These are phyloP conservation scores for Xylaria castorea DNA, from an alignment of 495 filamentous ascomycete genomes.

Conservation along the genomic window DNA sequence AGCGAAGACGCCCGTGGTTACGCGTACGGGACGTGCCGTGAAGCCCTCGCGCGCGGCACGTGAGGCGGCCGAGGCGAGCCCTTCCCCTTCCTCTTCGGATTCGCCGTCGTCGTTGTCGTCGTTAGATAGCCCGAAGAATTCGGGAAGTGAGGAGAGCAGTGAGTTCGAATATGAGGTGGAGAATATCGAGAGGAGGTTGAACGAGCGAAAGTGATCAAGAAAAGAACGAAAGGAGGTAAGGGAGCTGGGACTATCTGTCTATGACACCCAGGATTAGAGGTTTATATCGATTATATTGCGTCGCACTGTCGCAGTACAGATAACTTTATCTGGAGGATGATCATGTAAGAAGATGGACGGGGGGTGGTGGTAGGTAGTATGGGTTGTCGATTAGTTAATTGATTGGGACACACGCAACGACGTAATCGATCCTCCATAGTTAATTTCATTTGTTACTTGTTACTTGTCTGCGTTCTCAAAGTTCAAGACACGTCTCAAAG, in stretches of 20 bases:
- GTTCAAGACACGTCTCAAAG: background rate
- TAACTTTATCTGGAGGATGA: background rate
- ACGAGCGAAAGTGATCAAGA: background rate
- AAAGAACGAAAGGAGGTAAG: background rate
- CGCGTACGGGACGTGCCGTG: background rate
- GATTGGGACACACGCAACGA: background rate
- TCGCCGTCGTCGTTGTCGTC: background rate
- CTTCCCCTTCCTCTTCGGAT: background rate
- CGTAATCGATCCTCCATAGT: conserved; percentile 9
- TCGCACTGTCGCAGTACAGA: background rate
- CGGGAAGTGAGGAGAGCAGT: background rate
- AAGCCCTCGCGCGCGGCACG: conserved; percentile 1
- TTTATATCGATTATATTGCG: background rate
- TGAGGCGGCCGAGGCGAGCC: background rate
- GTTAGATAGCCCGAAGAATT: background rate
- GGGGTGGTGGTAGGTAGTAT: background rate
- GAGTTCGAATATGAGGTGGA: background rate
- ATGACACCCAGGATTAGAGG: background rate
- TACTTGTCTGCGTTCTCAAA: background rate
- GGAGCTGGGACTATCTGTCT: background rate
- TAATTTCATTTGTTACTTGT: conserved; percentile 4
- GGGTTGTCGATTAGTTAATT: background rate
- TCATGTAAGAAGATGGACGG: background rate
- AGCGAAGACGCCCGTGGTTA: background rate
- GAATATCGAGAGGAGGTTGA: background rate